Percentiles rank a stretch among this genome's conserved stretches.
Conservation (phyloP, 495 filamentous ascomycete species). For the Podospora australis region DNA sequence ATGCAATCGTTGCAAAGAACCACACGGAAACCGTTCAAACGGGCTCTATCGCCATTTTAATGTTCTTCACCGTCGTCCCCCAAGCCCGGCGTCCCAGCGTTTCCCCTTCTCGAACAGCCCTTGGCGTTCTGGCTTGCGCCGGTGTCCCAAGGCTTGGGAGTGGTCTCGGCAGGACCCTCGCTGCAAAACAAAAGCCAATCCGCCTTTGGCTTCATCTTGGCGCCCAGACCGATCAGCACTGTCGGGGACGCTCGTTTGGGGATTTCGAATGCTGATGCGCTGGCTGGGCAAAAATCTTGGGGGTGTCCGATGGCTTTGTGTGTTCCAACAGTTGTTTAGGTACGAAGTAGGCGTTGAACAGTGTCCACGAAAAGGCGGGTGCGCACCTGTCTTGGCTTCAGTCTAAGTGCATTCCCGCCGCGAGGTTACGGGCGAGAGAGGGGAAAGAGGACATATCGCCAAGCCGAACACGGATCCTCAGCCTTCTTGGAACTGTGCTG, state of each 20-base stretch:
- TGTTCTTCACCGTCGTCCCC: neutral
- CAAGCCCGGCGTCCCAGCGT: no score
- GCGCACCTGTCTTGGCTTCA: no score
- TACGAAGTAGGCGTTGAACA: no score
- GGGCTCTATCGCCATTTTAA: constrained; percentile 10
- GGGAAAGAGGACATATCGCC: constrained; percentile 2
- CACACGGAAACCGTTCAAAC: neutral
- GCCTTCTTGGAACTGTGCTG: neutral
- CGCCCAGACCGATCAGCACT: constrained; percentile 14
- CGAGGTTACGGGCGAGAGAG: neutral
- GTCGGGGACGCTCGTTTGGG: neutral
- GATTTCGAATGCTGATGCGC: neutral
- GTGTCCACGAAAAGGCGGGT: no score
- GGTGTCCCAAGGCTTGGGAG: constrained; percentile 1
- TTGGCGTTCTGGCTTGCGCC: constrained; percentile 4
- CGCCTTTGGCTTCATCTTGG: constrained; percentile 4
- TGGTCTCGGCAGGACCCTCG: constrained; percentile 6
- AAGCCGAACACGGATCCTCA: constrained; percentile 9
- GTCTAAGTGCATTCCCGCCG: no score
- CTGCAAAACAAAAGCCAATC: neutral
- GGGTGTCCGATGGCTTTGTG: no score
- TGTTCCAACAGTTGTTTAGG: no score
- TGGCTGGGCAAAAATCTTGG: constrained; percentile 1
- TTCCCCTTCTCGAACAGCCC: constrained; percentile 1
- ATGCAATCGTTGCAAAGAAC: no score